phyloP scores from a whole-genome alignment of 345 rosid species.

The Populus alba region DNA sequence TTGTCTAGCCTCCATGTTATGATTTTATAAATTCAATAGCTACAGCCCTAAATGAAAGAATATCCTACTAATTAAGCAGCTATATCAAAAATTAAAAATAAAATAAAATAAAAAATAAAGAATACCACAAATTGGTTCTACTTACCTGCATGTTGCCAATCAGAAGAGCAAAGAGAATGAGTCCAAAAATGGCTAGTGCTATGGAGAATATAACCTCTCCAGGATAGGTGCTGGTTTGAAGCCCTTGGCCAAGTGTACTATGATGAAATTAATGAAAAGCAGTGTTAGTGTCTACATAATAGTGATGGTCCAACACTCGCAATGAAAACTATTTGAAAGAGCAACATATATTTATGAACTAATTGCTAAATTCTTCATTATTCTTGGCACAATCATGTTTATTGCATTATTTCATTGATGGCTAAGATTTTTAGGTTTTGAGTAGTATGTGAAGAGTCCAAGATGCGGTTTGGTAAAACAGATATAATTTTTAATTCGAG shows the following conservation, averaged over 20 bases:
- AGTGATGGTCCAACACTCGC: too few species aligned
- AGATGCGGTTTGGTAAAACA: too few species aligned
- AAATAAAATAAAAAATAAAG: neutral
- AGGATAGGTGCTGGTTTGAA: conserved; percentile 82
- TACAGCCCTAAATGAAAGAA: neutral
- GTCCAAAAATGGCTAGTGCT: conserved; percentile 77
- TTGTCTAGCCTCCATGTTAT: neutral
- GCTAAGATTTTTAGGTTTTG: too few species aligned
- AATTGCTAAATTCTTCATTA: neutral
- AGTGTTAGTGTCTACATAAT: too few species aligned
- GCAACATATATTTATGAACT: neutral
- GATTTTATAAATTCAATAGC: neutral
- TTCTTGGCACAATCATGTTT: too few species aligned
- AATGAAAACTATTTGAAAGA: neutral
- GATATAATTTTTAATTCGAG: too few species aligned
- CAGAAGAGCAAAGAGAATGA: conserved; percentile 89
- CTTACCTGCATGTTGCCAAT: conserved; percentile 98
- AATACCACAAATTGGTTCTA: neutral
- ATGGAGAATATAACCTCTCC: conserved; percentile 85
- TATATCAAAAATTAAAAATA: neutral
- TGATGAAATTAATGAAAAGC: conserved; percentile 22
- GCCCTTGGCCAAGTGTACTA: conserved; percentile 98
- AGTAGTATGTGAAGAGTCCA: too few species aligned
- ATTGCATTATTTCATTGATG: too few species aligned
- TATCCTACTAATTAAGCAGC: neutral